phyloP scores from a whole-genome alignment of 306 rosid genomes.

The Potentilla sterilis region DNA sequence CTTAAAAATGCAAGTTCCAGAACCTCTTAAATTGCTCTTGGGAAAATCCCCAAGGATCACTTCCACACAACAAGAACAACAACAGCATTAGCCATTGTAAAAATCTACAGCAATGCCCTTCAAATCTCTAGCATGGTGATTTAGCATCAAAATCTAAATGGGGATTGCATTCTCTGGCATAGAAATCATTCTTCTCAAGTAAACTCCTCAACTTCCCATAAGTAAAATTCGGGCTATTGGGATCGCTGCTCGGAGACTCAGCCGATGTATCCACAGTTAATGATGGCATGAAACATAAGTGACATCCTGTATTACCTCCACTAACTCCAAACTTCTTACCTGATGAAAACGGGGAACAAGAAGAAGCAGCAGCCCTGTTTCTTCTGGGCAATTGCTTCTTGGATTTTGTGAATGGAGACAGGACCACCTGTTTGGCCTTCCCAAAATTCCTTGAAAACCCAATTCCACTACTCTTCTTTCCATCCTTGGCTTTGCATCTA shows the following conservation, averaged over 20 bases:
- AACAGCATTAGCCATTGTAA: neutral
- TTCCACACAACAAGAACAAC: neutral
- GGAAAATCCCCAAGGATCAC: neutral
- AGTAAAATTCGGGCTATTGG: slow-evolving; percentile 57
- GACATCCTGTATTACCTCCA: slow-evolving; percentile 39
- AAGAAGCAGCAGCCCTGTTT: slow-evolving; percentile 28
- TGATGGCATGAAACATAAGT: slow-evolving; percentile 55
- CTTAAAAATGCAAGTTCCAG: neutral
- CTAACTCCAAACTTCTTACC: slow-evolving; percentile 35
- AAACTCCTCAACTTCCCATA: slow-evolving; percentile 49
- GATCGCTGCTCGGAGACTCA: slow-evolving; percentile 50
- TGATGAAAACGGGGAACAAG: slow-evolving; percentile 24
- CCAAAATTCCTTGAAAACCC: slow-evolving; percentile 27
- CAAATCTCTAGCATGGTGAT: slow-evolving; percentile 1
- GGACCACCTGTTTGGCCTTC: slow-evolving; percentile 39
- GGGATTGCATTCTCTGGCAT: slow-evolving; percentile 66
- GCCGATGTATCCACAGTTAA: slow-evolving; percentile 41
- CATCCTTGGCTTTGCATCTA: slow-evolving; percentile 18
- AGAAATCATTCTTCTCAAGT: slow-evolving; percentile 67
- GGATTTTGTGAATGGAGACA: slow-evolving; percentile 42
- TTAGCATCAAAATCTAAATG: slow-evolving; percentile 37
- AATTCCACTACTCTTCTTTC: slow-evolving; percentile 27
- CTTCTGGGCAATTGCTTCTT: slow-evolving; percentile 33
- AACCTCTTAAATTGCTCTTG: slow-evolving; percentile 8
- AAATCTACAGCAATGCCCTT: neutral